Conservation (phyloP, 495 filamentous ascomycete genomes). For the Aspergillus funiculosus region DNA sequence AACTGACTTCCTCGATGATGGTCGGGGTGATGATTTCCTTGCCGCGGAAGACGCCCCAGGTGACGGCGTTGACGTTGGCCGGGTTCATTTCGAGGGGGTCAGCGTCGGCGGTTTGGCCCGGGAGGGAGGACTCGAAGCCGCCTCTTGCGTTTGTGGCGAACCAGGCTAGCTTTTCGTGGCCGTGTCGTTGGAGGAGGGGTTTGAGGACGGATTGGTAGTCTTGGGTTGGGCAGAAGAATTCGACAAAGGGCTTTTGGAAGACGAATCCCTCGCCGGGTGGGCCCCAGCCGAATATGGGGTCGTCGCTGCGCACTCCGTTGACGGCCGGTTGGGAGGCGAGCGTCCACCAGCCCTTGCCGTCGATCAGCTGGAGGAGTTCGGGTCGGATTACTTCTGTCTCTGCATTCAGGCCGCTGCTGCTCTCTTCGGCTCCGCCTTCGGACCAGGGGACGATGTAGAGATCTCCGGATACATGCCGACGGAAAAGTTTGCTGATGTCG, state of each 20-base stretch:
- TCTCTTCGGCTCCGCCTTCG: slow-evolving; percentile 67
- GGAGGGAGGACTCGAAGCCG: slow-evolving; percentile 61
- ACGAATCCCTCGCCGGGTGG: slow-evolving; percentile 82
- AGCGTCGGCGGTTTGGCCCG: slow-evolving; percentile 26
- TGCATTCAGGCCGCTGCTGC: slow-evolving; percentile 48
- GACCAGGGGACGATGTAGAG: slow-evolving; percentile 81
- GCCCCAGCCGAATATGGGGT: slow-evolving; percentile 90
- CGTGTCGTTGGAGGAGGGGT: slow-evolving; percentile 51
- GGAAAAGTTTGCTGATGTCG: slow-evolving; percentile 76
- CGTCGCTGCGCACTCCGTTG: slow-evolving; percentile 68
- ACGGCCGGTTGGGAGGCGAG: slow-evolving; percentile 95
- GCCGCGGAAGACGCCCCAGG: slow-evolving; percentile 92
- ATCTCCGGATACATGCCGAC: slow-evolving; percentile 68
- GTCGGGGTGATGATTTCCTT: slow-evolving; percentile 98
- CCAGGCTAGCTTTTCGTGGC: slow-evolving; percentile 64
- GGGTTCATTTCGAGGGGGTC: slow-evolving; percentile 37
- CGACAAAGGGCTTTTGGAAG: slow-evolving; percentile 97
- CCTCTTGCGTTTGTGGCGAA: slow-evolving; percentile 73
- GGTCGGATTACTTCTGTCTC: slow-evolving; percentile 76
- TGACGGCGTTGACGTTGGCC: slow-evolving; percentile 81
- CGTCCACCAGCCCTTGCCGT: slow-evolving; percentile 80
- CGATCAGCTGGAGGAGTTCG: slow-evolving; percentile 67
- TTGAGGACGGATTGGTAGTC: slow-evolving; percentile 62
- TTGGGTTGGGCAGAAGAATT: slow-evolving; percentile 73
- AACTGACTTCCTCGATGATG: slow-evolving; percentile 94